phyloP scores from a whole-genome alignment of 1,284 basidiomycete genomes.

The Austropuccinia psidii region DNA sequence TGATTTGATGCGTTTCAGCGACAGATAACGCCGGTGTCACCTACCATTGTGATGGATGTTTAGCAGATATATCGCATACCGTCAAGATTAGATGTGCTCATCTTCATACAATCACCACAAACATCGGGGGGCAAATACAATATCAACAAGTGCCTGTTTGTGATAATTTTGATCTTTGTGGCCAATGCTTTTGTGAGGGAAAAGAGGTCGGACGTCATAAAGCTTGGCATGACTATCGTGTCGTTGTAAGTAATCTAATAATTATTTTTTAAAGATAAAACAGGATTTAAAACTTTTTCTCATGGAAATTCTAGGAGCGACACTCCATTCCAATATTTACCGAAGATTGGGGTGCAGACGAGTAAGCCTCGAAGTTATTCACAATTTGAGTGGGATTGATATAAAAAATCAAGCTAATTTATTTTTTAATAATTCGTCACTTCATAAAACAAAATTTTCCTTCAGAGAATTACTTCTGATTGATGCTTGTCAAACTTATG shows the following conservation, averaged over 20 bases:
- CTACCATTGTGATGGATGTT: conserved; percentile 44
- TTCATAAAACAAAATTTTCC: neutral
- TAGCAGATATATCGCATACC: conserved; percentile 45
- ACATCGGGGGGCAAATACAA: conserved; percentile 30
- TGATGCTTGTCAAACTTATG: conserved; percentile 79
- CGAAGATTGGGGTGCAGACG: conserved; percentile 95
- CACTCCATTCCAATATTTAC: conserved; percentile 93
- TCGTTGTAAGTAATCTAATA: conserved; percentile 60
- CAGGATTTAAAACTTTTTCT: no score
- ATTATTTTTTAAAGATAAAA: conserved; percentile 8
- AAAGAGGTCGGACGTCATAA: conserved; percentile 82
- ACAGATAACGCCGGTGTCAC: conserved; percentile 33
- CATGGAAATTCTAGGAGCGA: conserved; percentile 61
- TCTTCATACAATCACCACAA: conserved; percentile 31
- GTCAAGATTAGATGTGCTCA: conserved; percentile 46
- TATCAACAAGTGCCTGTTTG: conserved; percentile 31
- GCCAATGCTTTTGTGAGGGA: conserved; percentile 76
- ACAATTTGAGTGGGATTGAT: neutral
- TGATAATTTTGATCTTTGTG: conserved; percentile 47
- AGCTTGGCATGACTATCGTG: conserved; percentile 80
- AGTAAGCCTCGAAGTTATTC: conserved; percentile 55
- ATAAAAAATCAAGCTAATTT: neutral
- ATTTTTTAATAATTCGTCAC: neutral
- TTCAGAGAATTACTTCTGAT: conserved; percentile 76
- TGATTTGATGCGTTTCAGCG: neutral